Percentiles rank a stretch among this genome's conserved stretches.
Evolutionary conservation across 768 basidiomycete species (phyloP).

Genomic region (Russula sp.): DNA sequence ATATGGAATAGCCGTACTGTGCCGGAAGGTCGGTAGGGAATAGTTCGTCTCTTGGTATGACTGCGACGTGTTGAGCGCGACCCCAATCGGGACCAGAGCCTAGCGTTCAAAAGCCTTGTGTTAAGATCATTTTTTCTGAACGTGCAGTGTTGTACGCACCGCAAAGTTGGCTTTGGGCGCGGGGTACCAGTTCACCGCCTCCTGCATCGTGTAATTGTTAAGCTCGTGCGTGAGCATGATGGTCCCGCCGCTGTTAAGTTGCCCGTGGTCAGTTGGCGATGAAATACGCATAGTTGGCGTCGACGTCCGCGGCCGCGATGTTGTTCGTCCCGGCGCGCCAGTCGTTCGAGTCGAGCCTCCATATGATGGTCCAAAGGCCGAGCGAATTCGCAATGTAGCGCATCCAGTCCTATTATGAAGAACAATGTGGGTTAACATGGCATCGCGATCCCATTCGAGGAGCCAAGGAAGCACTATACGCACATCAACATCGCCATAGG

Average conservation of each 20-base stretch:
- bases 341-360: slow-evolving; percentile 65
- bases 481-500: slow-evolving; percentile 57
- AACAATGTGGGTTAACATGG: too few species aligned
- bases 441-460: too few species aligned
- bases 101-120: background rate
- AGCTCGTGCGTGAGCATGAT: slow-evolving; percentile 54
- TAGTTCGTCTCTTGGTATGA: slow-evolving; percentile 46
- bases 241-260: slow-evolving; percentile 29
- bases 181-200: slow-evolving; percentile 46
- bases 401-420: slow-evolving; percentile 47
- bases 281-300: slow-evolving; percentile 4
- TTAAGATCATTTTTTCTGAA: too few species aligned
- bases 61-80: slow-evolving; percentile 42
- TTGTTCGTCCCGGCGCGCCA: slow-evolving; percentile 38
- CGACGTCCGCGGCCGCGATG: slow-evolving; percentile 5
- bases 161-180: slow-evolving; percentile 38
- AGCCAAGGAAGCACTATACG: background rate
- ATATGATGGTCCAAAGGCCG: slow-evolving; percentile 63
- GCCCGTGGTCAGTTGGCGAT: slow-evolving; percentile 12
- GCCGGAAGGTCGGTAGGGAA: slow-evolving; percentile 39
- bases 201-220: slow-evolving; percentile 54
- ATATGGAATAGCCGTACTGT: too few species aligned
- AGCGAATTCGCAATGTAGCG: slow-evolving; percentile 61
- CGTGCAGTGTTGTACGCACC: slow-evolving; percentile 27
- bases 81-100: slow-evolving; percentile 46